Evolutionary conservation across 2,329 filamentous ascomycete genomes (phyloP), one percentile per base, ranked within the genome.

Genomic region (Sclerotinia sclerotiorum): DNA sequence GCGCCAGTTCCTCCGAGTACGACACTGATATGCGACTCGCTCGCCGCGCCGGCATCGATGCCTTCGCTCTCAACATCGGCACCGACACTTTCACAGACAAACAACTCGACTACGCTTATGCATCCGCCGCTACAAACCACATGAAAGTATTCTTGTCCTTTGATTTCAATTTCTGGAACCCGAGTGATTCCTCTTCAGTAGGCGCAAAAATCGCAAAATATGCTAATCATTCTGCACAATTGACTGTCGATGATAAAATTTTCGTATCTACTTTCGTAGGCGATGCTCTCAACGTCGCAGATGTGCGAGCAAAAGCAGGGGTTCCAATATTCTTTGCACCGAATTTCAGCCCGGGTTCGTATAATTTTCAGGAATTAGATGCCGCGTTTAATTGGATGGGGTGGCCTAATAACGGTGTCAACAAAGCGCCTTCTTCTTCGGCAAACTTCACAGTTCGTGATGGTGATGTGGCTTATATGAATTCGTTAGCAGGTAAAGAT

Each of bases 241-340:
- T 79, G 44, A 77, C 74, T 46, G 75, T 78, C 66, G 66, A 73
- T 61, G 46, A 65, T 0, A 76, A 80, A 29, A 72, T 74, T 60
- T 77, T 79, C 68, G 80, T 82, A 0, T 76, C 84, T n/a, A 83
- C 84, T 3, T 83, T 81, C 17, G 83, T 83, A 0, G 85, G 85
- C 63, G 83, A 84, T 75, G 83, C 82, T 0, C 70, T 79, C 0
- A 73, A 71, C 52, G 79, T 80, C 55, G 74, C 77, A 15, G 70
- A 71, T 1, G 81, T 85, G 72, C 80, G 80, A 68, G 44, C 70
- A 15, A 67, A 67, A 27, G 74, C 74, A 64, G 64, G 67, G 64
- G 68, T 35, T 60, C 71, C 17, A 68, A 73, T 65, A 42, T 74
- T 57, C 68, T 68, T 63, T 35, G 66, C 66, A 0, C 66, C 66